These are phyloP conservation scores for Physcomitrellopsis africana DNA, from an alignment of 225 moss, liverwort and hornwort genomes.

Conservation along the genomic window DNA sequence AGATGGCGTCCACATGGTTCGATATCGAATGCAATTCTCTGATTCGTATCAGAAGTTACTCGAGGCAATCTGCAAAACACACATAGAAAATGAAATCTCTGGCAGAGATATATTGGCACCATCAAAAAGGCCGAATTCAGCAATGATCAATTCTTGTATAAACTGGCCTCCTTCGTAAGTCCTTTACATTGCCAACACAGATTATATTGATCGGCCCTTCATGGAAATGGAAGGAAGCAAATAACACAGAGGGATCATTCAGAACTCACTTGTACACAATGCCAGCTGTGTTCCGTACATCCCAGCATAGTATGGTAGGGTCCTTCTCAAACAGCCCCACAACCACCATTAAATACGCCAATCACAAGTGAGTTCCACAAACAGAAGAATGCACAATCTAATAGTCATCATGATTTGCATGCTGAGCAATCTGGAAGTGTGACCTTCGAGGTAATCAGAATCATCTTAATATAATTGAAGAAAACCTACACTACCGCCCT, in stretches of 20 bases:
- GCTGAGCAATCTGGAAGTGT: not conserved
- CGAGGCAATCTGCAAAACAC: slow-evolving; percentile 63
- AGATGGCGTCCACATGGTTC: slow-evolving; percentile 87
- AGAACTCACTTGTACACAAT: slow-evolving; percentile 76
- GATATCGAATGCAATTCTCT: slow-evolving; percentile 91
- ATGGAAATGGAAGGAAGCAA: slow-evolving; percentile 5
- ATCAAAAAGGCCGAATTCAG: not conserved
- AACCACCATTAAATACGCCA: slow-evolving; percentile 23
- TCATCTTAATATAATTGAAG: not conserved
- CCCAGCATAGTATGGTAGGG: slow-evolving; percentile 98
- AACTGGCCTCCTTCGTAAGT: too few species aligned
- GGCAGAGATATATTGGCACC: slow-evolving; percentile 10
- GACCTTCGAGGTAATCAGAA: slow-evolving; percentile 11
- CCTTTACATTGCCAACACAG: not conserved
- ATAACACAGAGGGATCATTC: not conserved
- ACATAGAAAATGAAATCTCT: slow-evolving; percentile 2
- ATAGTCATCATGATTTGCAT: not conserved
- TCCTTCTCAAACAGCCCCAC: slow-evolving; percentile 84
- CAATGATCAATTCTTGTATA: not conserved
- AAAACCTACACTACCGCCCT: not conserved
- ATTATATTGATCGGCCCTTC: not conserved
- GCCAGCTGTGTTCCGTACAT: slow-evolving; percentile 86
- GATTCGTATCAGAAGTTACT: slow-evolving; percentile 80
- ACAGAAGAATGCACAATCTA: not conserved
- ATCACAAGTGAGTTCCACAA: slow-evolving; percentile 5